A percentile compares a stretch with the other conserved stretches of the same genome.
These are phyloP conservation scores for Picea engelmannii DNA, from an alignment of 83 land plant species.

Conservation along the genomic window DNA sequence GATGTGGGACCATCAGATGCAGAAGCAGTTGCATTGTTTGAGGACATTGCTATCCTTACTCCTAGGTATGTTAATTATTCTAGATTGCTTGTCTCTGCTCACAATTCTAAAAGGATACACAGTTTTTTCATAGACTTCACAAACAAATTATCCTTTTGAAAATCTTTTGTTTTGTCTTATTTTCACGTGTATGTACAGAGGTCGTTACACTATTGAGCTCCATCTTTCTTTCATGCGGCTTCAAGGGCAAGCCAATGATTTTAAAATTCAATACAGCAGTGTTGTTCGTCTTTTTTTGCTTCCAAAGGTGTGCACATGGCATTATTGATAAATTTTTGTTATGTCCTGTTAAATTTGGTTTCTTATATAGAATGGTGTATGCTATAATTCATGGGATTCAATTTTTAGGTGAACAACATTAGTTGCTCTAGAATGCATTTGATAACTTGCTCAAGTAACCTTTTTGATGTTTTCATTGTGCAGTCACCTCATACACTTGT, in stretches of 20 bases:
- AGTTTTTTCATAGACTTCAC: too few relatives aligned
- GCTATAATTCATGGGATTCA: not conserved
- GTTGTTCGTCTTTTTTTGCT: constrained; percentile 75
- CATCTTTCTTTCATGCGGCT: constrained; percentile 76
- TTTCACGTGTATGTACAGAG: constrained; percentile 38
- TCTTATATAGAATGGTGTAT: not conserved
- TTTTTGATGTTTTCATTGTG: constrained; percentile 19
- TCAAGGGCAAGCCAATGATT: constrained; percentile 83
- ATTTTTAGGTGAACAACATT: not conserved
- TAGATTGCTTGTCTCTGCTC: not conserved
- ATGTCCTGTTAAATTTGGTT: constrained; percentile 5
- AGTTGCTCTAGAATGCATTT: not conserved
- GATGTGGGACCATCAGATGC: constrained; percentile 63
- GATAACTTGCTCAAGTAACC: not conserved
- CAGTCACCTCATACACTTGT: constrained; percentile 87
- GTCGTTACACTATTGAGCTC: constrained; percentile 81
- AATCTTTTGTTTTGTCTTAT: not conserved
- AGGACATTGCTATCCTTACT: constrained; percentile 72
- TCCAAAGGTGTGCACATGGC: constrained; percentile 56
- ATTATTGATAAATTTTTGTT: not conserved
- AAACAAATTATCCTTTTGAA: not conserved
- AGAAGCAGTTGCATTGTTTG: constrained; percentile 74
- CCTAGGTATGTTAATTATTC: constrained; percentile 47
- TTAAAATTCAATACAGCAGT: constrained; percentile 85
- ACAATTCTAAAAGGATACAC: too few relatives aligned